Base-by-base conservation (phyloP, 1,284 basidiomycete genomes). In the Polyporus tsugae region DNA sequence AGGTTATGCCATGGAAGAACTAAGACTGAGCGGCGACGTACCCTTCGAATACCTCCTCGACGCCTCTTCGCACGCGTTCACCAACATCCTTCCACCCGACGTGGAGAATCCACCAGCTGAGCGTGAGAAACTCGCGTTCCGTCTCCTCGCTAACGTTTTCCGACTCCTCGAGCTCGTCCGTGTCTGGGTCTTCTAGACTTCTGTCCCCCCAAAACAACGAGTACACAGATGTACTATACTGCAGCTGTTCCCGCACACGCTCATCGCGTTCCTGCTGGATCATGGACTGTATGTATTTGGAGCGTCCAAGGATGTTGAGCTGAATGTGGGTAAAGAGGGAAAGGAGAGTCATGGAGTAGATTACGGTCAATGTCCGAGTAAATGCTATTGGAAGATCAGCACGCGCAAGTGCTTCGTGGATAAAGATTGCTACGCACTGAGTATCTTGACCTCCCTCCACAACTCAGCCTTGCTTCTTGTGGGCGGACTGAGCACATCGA, bases 91-190 rank as follows among this genome's bases (percentile, higher is more conserved):
- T 91, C 94, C 95, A 97, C 0, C 96, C 95, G 4, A 93, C 90
- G 75, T 97, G 92, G 65, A 97, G 77, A 60, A 97, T 85, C 94
- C 95, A 97, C 94, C 95, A 97, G 62, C 90, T 94, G 71, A 96
- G 87, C 0, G 94, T 95, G 66, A 97, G 83, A 76, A 91, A 97
- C 75, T 91, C 91, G 70, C 87, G 83, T 79, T 96, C 94, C 0
- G 89, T 88, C 63, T 90, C 88, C 46, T 90, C 87, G 42, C 78
- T 80, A 15, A 89, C 68, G 11, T 65, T 53, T 39, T 76, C 81
- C 35, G 75, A 78, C 41, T 79, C 78, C 52, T 77, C 75, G 65
- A 80, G 77, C 49, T 76, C 72, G 41, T 75, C 78, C 17, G 79
- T 78, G 25, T 80, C 71, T 70, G 70, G 71, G 33, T 77, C 77